Evolutionary conservation across 2,329 filamentous ascomycete species (phyloP).

Genomic region (Pyrenochaeta sp.): DNA sequence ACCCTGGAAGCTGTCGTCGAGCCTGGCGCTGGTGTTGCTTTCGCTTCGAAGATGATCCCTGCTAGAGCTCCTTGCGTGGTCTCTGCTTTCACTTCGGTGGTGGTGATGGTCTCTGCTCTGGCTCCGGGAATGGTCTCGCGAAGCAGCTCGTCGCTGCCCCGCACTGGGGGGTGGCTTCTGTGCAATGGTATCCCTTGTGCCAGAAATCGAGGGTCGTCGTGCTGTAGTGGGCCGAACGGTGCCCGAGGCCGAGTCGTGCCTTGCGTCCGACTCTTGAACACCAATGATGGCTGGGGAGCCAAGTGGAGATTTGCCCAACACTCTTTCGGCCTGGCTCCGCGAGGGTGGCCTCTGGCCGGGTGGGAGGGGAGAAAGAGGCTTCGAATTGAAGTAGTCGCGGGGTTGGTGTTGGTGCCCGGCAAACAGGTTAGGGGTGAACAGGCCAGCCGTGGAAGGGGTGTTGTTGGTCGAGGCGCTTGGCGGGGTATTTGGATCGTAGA

Average conservation of each 20-base stretch:
- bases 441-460: slow-evolving; percentile 46
- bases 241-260: slow-evolving; percentile 31
- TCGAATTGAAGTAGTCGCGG: slow-evolving; percentile 52
- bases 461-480: slow-evolving; percentile 37
- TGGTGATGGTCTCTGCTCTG: slow-evolving; percentile 25
- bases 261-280: slow-evolving; percentile 41
- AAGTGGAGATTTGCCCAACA: slow-evolving; percentile 44
- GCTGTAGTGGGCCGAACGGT: slow-evolving; percentile 31
- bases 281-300: slow-evolving; percentile 46
- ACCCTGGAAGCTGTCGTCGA: slow-evolving; percentile 43
- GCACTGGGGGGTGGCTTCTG: slow-evolving; percentile 33
- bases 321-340: slow-evolving; percentile 37
- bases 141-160: slow-evolving; percentile 24
- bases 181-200: slow-evolving; percentile 28
- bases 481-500: slow-evolving; percentile 49
- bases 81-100: slow-evolving; percentile 36
- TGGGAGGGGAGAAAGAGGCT: slow-evolving; percentile 27
- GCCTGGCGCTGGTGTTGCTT: slow-evolving; percentile 42
- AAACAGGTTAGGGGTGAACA: slow-evolving; percentile 44
- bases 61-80: slow-evolving; percentile 27
- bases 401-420: slow-evolving; percentile 25
- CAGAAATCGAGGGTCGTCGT: slow-evolving; percentile 28
- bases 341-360: slow-evolving; percentile 37
- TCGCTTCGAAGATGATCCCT: slow-evolving; percentile 37
- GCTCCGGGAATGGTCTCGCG: slow-evolving; percentile 23